Percentiles rank a stretch among this genome's conserved stretches.
Evolutionary conservation across 2,329 filamentous ascomycete genomes (phyloP).

Genomic region (Alternaria arborescens): DNA sequence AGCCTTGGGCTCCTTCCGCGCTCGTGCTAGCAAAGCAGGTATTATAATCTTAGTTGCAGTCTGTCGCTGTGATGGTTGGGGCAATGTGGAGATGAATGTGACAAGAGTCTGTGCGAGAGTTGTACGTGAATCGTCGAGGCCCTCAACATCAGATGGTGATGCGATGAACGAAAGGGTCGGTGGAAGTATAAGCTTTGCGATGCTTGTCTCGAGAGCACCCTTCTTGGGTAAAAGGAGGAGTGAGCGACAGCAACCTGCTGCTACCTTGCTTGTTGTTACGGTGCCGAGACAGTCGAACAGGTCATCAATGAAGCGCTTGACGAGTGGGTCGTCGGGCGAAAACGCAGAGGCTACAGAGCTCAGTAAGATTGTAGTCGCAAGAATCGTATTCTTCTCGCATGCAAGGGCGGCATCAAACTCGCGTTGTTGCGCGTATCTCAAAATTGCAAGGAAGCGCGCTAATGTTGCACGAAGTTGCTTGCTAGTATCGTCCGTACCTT

Average conservation of each 20-base stretch:
- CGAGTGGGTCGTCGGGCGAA: constrained; percentile 75
- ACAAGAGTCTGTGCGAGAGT: constrained; percentile 79
- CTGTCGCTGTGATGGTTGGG: constrained; percentile 38
- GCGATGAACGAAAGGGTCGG: constrained; percentile 79
- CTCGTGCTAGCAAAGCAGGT: constrained; percentile 77
- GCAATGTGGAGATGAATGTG: constrained; percentile 67
- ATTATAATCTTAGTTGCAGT: constrained; percentile 79
- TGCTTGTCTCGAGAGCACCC: constrained; percentile 59
- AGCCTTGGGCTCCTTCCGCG: constrained; percentile 68
- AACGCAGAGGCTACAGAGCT: constrained; percentile 80
- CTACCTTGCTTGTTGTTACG: constrained; percentile 85
- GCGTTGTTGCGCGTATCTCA: constrained; percentile 77
- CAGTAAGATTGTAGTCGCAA: constrained; percentile 88
- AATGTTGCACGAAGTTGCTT: constrained; percentile 83
- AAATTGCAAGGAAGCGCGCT: constrained; percentile 81
- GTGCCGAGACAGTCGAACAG: constrained; percentile 84
- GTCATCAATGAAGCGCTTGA: constrained; percentile 79
- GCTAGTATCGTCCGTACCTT: constrained; percentile 61
- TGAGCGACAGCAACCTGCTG: constrained; percentile 87
- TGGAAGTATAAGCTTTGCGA: constrained; percentile 78
- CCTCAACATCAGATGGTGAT: constrained; percentile 69
- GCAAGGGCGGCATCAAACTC: constrained; percentile 79
- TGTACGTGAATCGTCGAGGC: constrained; percentile 77
- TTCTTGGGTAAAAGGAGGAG: constrained; percentile 72
- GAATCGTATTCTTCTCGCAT: constrained; percentile 91